These are phyloP conservation scores for Annona cherimola DNA, from an alignment of 164 flowering plant species.

Conservation along the genomic window DNA sequence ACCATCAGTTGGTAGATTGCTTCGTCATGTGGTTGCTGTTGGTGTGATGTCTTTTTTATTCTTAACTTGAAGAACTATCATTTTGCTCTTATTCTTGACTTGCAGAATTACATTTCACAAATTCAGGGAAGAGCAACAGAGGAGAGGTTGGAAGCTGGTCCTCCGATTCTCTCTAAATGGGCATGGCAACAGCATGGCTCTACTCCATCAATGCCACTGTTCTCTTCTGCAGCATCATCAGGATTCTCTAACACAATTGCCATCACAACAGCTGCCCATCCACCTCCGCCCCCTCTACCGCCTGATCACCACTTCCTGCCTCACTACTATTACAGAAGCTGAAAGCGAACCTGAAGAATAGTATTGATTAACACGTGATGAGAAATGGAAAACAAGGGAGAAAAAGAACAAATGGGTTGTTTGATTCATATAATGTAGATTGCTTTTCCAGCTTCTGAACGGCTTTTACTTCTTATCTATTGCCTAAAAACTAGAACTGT, in stretches of 20 bases:
- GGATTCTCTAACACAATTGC: slow-evolving; percentile 60
- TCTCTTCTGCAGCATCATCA: slow-evolving; percentile 91
- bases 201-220: slow-evolving; percentile 27
- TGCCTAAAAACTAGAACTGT: not conserved
- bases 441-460: not conserved
- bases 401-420: not conserved
- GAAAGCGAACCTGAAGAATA: slow-evolving; percentile 5
- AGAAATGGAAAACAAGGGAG: not conserved
- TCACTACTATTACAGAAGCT: slow-evolving; percentile 24
- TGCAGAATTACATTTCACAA: not conserved
- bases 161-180: slow-evolving; percentile 31
- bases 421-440: not conserved
- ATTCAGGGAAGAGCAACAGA: slow-evolving; percentile 34
- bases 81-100: not conserved
- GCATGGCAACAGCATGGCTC: slow-evolving; percentile 38
- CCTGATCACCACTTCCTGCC: slow-evolving; percentile 16
- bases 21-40: not conserved
- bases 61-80: not conserved
- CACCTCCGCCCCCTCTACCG: slow-evolving; percentile 16
- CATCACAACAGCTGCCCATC: slow-evolving; percentile 32
- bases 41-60: not conserved
- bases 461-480: not conserved
- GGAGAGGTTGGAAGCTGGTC: slow-evolving; percentile 21
- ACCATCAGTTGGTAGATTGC: not conserved
- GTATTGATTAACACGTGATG: not conserved